Base-by-base conservation (phyloP, 1,139 yeast species). In the Taiozyma sp. region DNA sequence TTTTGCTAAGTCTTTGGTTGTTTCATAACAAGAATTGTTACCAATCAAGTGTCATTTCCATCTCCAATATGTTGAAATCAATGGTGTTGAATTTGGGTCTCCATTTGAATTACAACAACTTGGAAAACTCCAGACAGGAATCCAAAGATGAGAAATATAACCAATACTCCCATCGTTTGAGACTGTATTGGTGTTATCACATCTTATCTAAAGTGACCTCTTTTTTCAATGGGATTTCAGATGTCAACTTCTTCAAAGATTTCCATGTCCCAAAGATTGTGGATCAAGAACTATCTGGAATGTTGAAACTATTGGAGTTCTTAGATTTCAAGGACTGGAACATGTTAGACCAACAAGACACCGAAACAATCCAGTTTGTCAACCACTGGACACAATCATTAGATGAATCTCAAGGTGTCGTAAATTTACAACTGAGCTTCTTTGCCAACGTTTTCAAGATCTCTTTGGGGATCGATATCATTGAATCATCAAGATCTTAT, bases 101-200 rank as follows among this genome's bases (percentile, higher is more conserved):
- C 12, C 64, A 57, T 49, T 47, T 60, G 42, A 62, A 60, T 44
- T 61, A 58, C 45, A 60, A 59, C 50, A 70, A 70, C 51, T 57
- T 72, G 44, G 65, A 67, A 12, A 55, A 53, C 24, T 14, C 34
- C 19, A 39, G 34, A 22, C 40, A 40, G n/a, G 50, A 49, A 16
- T 38, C 30, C 16, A 55, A 41, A 57, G 66, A 36, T 60, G 64
- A 48, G 62, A 65, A 48, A 67, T 80, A 51, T 78, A 55, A 48
- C 46, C 59, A 12, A 46, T 78, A 54, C 69, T 48, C 48, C 12
- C 53, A 51, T 32, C 49, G 87, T 59, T 78, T 82, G 22, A 82
- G 81, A 60, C 69, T 81, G 23, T 83, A 79, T 57, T 82, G 88
- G 88, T 79, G 78, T 24, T 80, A 77, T 60, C 78, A 78, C 54